Evolutionary conservation across 2,329 filamentous ascomycete genomes (phyloP).

Genomic region (Sporothrix phasma): DNA sequence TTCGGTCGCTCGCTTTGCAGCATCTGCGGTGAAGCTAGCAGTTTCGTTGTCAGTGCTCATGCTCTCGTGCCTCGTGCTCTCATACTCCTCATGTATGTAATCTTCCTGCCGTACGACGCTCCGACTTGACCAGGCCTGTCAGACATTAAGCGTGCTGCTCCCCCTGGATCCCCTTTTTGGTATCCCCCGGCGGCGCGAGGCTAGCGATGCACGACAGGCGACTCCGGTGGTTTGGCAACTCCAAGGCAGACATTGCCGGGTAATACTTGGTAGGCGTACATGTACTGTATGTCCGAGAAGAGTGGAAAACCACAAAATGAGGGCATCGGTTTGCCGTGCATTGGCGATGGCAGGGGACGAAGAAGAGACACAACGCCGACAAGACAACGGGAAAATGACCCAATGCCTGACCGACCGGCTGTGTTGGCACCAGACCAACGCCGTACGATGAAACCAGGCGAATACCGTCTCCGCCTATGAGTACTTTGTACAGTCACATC

Average conservation of each 20-base stretch:
- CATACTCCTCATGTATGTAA: not conserved
- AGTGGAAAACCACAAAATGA: not conserved
- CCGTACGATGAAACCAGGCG: too few species aligned
- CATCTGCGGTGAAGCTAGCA: conserved; percentile 7
- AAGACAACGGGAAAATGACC: too few species aligned
- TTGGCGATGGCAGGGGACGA: not conserved
- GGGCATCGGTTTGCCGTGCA: too few species aligned
- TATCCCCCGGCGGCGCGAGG: not conserved
- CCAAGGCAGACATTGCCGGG: not conserved
- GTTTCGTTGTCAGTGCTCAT: too few species aligned
- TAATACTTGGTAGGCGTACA: too few species aligned
- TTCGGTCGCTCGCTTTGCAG: too few species aligned
- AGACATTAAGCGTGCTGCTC: not conserved
- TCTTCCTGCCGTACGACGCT: not conserved
- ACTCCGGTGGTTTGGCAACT: conserved; percentile 4
- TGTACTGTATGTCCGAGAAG: too few species aligned
- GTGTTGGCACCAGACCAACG: too few species aligned
- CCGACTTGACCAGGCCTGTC: not conserved
- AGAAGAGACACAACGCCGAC: not conserved
- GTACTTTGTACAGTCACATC: too few species aligned
- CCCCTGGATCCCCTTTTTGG: not conserved
- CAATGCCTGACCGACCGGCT: too few species aligned
- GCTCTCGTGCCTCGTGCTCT: too few species aligned
- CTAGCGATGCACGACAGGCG: conserved; percentile 2
- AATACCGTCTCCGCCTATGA: too few species aligned